Evolutionary conservation across 805 yeast species (phyloP), one percentile per base, ranked within the genome.

Genomic region (Myxozyma udenii): DNA sequence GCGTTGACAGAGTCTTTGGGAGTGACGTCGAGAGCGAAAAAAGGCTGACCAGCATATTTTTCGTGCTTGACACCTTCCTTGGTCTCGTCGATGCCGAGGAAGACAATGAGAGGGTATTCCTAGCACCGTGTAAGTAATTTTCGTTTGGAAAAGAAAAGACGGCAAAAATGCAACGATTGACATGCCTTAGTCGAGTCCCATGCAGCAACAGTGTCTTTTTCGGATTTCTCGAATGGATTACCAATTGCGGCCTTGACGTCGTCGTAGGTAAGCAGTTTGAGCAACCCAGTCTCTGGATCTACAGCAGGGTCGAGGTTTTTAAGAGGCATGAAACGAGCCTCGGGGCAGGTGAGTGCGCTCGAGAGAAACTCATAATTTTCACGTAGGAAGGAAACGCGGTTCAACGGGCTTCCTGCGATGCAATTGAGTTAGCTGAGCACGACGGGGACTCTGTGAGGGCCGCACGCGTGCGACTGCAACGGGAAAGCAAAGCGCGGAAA

Each of bases 301-400:
- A 50, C 51, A 35, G 54, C 48, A 37, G 60, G 62, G 44, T 66
- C 56, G 11, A 65, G 61, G 21, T 61, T 52, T 24, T 57, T 41
- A 48, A 71, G 67, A 41, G 79, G 75, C 1, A 84, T 63, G 51
- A 83, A 77, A 46, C 78, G 67, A 1, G 87, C 68, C 2, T 75
- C 66, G 1, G 74, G 70, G 53, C 77, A 78, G 21, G 56, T 57
- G 18, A 78, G 66, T 3, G 81, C 78, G 37, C 64, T 62, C 44
- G 68, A 57, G 30, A 84, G 74, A 60, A 81, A 82, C 25, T 71
- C 75, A 16, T 67, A 41, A 63, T 84, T 79, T 22, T 78, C 78
- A 33, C 91, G 69, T 44, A 84, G 68, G 60, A 83, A 85, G 16
- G 84, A 77, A 4, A 84, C 78, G 51, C 91, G 68, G 65, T 84